A percentile compares a stretch with the other conserved stretches of the same genome.
phyloP scores from a whole-genome alignment of 202 grass and related monocot genomes.

The Hordeum pubiflorum region DNA sequence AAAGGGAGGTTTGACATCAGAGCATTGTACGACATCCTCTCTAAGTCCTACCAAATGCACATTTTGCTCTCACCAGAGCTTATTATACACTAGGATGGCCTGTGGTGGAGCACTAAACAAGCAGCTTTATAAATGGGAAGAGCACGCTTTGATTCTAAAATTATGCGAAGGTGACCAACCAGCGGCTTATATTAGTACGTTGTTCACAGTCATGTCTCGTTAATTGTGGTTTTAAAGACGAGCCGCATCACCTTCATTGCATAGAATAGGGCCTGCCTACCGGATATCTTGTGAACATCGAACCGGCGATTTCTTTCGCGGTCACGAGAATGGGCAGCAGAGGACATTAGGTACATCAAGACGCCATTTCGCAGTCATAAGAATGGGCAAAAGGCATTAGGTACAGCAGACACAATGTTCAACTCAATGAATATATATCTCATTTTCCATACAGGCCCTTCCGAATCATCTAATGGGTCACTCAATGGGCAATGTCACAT shows the following conservation, averaged over 20 bases:
- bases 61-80: neutral
- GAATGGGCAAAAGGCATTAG: constrained; percentile 19
- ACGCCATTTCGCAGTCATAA: constrained; percentile 18
- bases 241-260: neutral
- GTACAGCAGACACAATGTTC: constrained; percentile 10
- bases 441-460: neutral
- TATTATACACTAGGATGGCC: neutral
- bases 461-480: neutral
- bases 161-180: neutral
- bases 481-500: neutral
- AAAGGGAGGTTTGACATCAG: neutral
- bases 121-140: neutral
- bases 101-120: neutral
- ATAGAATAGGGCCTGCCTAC: neutral
- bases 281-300: constrained; percentile 16
- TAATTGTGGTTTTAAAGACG: neutral
- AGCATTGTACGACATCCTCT: neutral
- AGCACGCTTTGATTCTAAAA: neutral
- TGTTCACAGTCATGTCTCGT: neutral
- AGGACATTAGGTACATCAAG: constrained; percentile 27
- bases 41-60: neutral
- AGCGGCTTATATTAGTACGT: neutral
- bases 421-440: neutral
- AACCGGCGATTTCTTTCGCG: constrained; percentile 10
- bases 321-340: constrained; percentile 4